phyloP scores from a whole-genome alignment of 2,329 filamentous ascomycete species.

The Fusarium sp. region DNA sequence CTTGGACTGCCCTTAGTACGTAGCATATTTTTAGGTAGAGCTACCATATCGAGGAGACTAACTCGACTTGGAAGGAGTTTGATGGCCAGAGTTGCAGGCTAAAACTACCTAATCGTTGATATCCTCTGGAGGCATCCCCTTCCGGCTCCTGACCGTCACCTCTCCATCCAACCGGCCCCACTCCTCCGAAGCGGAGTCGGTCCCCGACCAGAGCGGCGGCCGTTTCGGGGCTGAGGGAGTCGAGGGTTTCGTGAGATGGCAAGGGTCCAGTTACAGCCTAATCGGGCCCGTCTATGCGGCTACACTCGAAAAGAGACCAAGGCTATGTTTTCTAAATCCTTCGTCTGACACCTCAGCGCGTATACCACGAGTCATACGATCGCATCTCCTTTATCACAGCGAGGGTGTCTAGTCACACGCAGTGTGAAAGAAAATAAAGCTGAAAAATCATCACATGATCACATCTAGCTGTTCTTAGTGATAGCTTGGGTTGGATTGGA shows the following conservation, averaged over 20 bases:
- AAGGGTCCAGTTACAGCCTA: background rate
- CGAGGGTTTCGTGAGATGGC: background rate
- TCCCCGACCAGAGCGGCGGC: background rate
- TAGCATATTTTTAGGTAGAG: background rate
- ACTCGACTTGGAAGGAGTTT: background rate
- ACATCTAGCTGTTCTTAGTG: background rate
- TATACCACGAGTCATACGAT: background rate
- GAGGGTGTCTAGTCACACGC: background rate
- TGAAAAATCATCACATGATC: constrained; percentile 5
- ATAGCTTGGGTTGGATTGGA: background rate
- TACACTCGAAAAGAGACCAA: background rate
- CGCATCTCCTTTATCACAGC: background rate
- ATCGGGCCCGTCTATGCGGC: background rate
- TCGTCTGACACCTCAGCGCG: background rate
- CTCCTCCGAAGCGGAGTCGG: constrained; percentile 20
- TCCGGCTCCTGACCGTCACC: background rate
- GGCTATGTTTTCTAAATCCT: background rate
- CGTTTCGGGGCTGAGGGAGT: background rate
- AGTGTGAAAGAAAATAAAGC: background rate
- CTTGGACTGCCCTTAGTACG: background rate
- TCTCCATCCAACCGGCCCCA: constrained; percentile 18
- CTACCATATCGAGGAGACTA: background rate
- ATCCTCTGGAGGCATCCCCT: background rate
- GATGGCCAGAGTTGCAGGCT: background rate
- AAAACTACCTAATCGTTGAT: background rate